These are phyloP conservation scores for Bigelowiella natans DNA, from an alignment of 78 protist genomes.

Conservation along the genomic window DNA sequence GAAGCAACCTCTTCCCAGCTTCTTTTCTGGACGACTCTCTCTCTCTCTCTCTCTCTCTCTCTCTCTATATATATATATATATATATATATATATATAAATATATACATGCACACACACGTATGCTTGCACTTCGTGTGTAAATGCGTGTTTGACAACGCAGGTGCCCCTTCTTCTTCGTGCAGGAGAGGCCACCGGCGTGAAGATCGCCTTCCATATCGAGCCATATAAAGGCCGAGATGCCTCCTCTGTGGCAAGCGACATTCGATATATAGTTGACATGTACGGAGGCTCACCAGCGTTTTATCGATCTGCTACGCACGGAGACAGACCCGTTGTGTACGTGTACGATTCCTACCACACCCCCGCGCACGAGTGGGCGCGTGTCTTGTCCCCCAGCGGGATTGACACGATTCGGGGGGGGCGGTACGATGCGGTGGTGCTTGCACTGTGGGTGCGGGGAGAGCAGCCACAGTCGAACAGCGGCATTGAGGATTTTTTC, in stretches of 20 bases:
- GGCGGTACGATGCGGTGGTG: not conserved
- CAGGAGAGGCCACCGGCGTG: too few species aligned
- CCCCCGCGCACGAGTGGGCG: slow-evolving; percentile 23
- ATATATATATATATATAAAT: too few species aligned
- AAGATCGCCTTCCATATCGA: not conserved
- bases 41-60: too few species aligned
- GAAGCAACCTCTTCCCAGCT: too few species aligned
- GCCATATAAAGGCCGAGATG: slow-evolving; percentile 37
- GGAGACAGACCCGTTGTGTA: slow-evolving; percentile 29
- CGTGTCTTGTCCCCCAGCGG: slow-evolving; percentile 1
- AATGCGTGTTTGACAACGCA: too few species aligned
- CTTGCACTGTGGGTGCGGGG: not conserved
- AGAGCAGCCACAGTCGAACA: not conserved
- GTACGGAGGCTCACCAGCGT: slow-evolving; percentile 34
- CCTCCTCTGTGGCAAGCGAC: slow-evolving; percentile 1
- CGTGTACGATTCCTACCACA: slow-evolving; percentile 50
- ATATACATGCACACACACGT: too few species aligned
- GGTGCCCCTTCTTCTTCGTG: too few species aligned
- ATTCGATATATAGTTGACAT: slow-evolving; percentile 23
- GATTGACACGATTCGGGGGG: slow-evolving; percentile 11
- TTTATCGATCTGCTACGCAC: slow-evolving; percentile 9
- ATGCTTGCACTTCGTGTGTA: too few species aligned
- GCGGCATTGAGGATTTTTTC: not conserved
- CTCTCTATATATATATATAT: too few species aligned
- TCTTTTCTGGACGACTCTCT: too few species aligned